Conservation (phyloP, 2,329 filamentous ascomycete genomes). For the Trichoderma brevicompactum region DNA sequence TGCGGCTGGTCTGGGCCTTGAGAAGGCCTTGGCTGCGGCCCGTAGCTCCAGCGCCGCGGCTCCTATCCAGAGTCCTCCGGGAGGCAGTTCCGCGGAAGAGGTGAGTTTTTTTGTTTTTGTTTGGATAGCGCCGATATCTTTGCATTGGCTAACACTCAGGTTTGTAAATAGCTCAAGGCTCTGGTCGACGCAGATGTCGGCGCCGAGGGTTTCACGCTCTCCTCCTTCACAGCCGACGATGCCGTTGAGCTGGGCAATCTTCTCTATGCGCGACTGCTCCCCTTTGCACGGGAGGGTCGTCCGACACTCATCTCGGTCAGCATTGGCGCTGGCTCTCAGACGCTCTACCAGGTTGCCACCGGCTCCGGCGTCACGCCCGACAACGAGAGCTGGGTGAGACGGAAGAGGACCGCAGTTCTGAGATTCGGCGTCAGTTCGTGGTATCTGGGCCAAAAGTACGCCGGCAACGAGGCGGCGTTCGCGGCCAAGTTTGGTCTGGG, state of each 20-base stretch:
- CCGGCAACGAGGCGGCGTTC: conserved; percentile 67
- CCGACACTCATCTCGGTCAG: conserved; percentile 67
- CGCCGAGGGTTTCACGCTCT: conserved; percentile 50
- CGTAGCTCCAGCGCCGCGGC: conserved; percentile 29
- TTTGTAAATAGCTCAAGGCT: conserved; percentile 34
- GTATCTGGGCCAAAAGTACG: conserved; percentile 71
- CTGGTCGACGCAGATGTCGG: conserved; percentile 38
- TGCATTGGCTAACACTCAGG: background rate
- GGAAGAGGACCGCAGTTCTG: conserved; percentile 74
- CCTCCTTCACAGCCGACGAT: conserved; percentile 64
- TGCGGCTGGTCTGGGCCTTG: conserved; percentile 37
- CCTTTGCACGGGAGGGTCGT: conserved; percentile 42
- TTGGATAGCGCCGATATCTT: too few relatives aligned
- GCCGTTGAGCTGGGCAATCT: conserved; percentile 69
- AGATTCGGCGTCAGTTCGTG: conserved; percentile 72
- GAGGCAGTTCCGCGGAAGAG: conserved; percentile 15
- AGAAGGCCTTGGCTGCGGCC: conserved; percentile 34
- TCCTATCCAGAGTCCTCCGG: conserved; percentile 29
- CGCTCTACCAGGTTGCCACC: conserved; percentile 72
- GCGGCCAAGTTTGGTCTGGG: conserved; percentile 67
- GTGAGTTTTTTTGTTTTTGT: conserved; percentile 18
- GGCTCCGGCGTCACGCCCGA: conserved; percentile 71
- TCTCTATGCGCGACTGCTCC: conserved; percentile 65
- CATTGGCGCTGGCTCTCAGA: conserved; percentile 60
- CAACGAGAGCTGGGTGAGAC: conserved; percentile 70